These are phyloP conservation scores for Drechmeria coniospora DNA, from an alignment of 2,329 filamentous ascomycete genomes.

Conservation along the genomic window DNA sequence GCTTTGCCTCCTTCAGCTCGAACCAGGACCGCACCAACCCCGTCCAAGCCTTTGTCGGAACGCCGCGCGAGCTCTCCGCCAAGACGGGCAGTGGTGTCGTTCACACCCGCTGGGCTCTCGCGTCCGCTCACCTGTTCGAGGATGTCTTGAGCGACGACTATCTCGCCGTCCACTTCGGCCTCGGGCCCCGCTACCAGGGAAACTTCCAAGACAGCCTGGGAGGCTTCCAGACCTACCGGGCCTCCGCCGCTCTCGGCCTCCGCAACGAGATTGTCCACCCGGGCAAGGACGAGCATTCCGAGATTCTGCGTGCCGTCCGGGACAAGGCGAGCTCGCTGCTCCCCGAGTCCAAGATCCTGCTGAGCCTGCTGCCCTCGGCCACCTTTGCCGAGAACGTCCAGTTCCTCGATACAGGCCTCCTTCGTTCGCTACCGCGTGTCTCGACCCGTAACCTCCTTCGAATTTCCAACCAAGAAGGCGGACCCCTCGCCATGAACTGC, in stretches of 20 bases:
- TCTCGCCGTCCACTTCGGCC: conserved; percentile 75
- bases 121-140: conserved; percentile 77
- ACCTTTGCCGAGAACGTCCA: conserved; percentile 70
- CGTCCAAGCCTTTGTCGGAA: conserved; percentile 86
- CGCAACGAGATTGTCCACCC: conserved; percentile 83
- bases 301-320: conserved; percentile 78
- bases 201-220: conserved; percentile 96
- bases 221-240: conserved; percentile 89
- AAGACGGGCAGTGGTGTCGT: conserved; percentile 59
- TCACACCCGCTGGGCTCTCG: conserved; percentile 72
- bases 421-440: conserved; percentile 59
- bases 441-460: conserved; percentile 45
- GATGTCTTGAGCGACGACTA: conserved; percentile 83
- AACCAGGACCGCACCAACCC: conserved; percentile 42
- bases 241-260: conserved; percentile 77
- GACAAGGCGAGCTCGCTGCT: conserved; percentile 70
- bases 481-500: conserved; percentile 73
- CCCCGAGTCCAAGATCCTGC: conserved; percentile 63
- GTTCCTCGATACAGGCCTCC: conserved; percentile 61
- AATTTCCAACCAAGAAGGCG: conserved; percentile 34
- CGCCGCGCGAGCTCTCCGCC: conserved; percentile 72
- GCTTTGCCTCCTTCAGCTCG: conserved; percentile 54
- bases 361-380: conserved; percentile 69
- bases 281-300: conserved; percentile 78
- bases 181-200: conserved; percentile 81